Base-by-base conservation (phyloP, 1,139 yeast genomes). In the Kodamaea fungicola region DNA sequence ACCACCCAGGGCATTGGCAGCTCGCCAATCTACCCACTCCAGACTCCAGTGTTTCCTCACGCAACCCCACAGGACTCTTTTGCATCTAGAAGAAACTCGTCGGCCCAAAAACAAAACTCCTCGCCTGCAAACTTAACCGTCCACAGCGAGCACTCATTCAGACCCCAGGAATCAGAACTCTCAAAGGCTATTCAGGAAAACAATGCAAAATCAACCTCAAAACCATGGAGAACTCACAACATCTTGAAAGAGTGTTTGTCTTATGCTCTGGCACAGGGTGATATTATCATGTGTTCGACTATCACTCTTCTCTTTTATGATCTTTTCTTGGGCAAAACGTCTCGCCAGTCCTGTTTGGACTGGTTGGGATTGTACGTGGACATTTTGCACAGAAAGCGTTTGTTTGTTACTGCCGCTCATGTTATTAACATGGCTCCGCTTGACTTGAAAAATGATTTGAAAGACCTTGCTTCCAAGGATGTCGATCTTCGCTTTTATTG, bases 401-500 rank as follows among this genome's bases (percentile, higher is more conserved):
- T 79, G 31, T 84, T 82, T 58, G 71, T 72, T 0, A 67, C 71
- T 13, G 81, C 86, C 3, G 79, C 83, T 6, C 70, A 74, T 41
- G 68, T 87, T 7, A 58, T 81, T 38, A 77, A 79, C 34, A 58
- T 61, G 25, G 67, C 76, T 0, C 74, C 77, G 0, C 41, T 31
- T 8, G 62, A 51, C 5, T 42, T 66, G 10, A 58, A 64, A 45
- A 62, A 64, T 7, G 61, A 67, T 8, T 62, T 83, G 34, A 62
- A 65, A 30, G 64, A 61, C n/a, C 49, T 68, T 33, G 76, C 79
- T 7, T 66, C 68, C 38, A 72, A 73, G 13, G 79, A 79, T 9
- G 75, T 87, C 1, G 70, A 76, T 16, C 61, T 85, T 24, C 71
- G 86, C 43, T 69, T 81, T 19, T 79, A 75, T 47, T 90, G 97